Percentiles rank a stretch among this genome's conserved stretches.
Conservation (phyloP, 345 rosid species). For the Ceriops tagal region DNA sequence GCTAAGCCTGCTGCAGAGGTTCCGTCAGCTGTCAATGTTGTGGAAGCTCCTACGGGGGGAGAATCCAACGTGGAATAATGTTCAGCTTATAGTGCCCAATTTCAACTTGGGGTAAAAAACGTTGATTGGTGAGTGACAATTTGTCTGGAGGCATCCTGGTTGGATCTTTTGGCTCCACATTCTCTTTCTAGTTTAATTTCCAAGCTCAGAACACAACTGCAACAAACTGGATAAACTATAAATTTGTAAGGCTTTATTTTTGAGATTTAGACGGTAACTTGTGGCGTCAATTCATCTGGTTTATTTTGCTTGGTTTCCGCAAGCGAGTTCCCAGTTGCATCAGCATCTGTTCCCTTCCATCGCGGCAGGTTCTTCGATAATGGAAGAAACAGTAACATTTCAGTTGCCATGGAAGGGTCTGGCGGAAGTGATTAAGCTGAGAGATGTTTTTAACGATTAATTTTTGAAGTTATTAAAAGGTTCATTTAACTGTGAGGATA, state of each 20-base stretch:
- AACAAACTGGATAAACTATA: slow-evolving; percentile 14
- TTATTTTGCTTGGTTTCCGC: too few relatives aligned
- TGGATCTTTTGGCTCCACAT: not conserved
- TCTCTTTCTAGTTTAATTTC: slow-evolving; percentile 11
- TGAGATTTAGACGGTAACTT: not conserved
- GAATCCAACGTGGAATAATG: slow-evolving; percentile 38
- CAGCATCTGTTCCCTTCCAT: too few relatives aligned
- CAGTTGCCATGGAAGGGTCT: too few relatives aligned
- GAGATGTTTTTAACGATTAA: too few relatives aligned
- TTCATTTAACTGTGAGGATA: too few relatives aligned
- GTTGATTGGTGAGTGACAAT: not conserved
- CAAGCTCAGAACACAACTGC: slow-evolving; percentile 8
- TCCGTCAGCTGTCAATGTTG: slow-evolving; percentile 28
- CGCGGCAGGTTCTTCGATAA: too few relatives aligned
- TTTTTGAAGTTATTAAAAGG: too few relatives aligned
- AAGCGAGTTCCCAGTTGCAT: too few relatives aligned
- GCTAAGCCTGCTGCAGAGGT: slow-evolving; percentile 42
- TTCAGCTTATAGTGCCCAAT: not conserved
- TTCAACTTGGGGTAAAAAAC: not conserved
- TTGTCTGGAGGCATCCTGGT: slow-evolving; percentile 2
- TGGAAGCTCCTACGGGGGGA: slow-evolving; percentile 25
- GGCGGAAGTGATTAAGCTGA: too few relatives aligned
- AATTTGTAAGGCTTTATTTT: slow-evolving; percentile 14
- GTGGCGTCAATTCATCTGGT: not conserved
- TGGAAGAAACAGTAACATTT: too few relatives aligned